Conservation (phyloP, 768 basidiomycete genomes). For the Lentinus tigrinus region DNA sequence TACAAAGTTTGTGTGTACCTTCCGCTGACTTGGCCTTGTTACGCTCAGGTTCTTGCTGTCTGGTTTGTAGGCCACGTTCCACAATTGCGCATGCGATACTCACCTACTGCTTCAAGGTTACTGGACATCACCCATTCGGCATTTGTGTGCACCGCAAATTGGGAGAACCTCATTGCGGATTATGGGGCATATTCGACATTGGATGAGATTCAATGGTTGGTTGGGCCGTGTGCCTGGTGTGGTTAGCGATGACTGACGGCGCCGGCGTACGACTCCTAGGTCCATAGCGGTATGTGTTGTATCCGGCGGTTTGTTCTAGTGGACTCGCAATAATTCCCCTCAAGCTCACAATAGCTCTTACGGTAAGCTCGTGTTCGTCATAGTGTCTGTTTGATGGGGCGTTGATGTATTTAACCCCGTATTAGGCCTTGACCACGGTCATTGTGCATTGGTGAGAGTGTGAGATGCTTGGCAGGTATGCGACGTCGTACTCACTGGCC, state of each 20-base stretch:
- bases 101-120: slow-evolving; percentile 5
- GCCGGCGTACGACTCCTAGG: not conserved
- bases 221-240: slow-evolving; percentile 7
- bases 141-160: slow-evolving; percentile 20
- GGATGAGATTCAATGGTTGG: slow-evolving; percentile 13
- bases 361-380: slow-evolving; percentile 5
- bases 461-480: too few relatives aligned
- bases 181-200: slow-evolving; percentile 21
- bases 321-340: not conserved
- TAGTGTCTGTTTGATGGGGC: not conserved
- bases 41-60: slow-evolving; percentile 1
- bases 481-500: not conserved
- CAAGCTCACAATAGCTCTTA: slow-evolving; percentile 15
- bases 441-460: slow-evolving; percentile 24
- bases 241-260: not conserved
- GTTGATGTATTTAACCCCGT: too few relatives aligned
- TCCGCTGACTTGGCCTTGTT: not conserved
- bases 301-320: not conserved
- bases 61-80: slow-evolving; percentile 1
- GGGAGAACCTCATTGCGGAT: slow-evolving; percentile 22
- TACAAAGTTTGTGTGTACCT: too few relatives aligned
- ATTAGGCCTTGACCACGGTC: slow-evolving; percentile 26
- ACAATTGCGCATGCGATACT: not conserved
- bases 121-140: slow-evolving; percentile 23
- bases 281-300: not conserved